Conservation (phyloP, 192 early-diverging fungal species). For the Podochytrium sp. region DNA sequence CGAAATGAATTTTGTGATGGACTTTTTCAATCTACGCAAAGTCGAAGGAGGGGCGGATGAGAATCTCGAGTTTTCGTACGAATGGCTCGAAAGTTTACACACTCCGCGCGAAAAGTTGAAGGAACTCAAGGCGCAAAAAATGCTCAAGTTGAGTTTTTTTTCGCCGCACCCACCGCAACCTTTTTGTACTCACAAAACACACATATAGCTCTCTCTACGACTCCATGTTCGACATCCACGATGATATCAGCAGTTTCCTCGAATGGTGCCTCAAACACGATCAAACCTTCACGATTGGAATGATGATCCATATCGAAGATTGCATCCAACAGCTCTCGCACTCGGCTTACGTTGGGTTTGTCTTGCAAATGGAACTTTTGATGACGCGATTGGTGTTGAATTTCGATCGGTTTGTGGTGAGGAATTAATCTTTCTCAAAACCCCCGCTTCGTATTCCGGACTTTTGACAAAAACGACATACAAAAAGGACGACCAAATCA, state of each 20-base stretch:
- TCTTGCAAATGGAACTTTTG: slow-evolving; percentile 69
- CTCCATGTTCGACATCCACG: slow-evolving; percentile 74
- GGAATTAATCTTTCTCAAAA: slow-evolving; percentile 22
- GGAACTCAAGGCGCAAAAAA: slow-evolving; percentile 72
- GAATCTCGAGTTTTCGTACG: slow-evolving; percentile 12
- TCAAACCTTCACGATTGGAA: slow-evolving; percentile 67
- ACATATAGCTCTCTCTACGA: slow-evolving; percentile 76
- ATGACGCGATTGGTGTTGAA: slow-evolving; percentile 64
- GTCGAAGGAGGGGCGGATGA: background rate
- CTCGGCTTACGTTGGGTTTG: slow-evolving; percentile 73
- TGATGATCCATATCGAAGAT: slow-evolving; percentile 81
- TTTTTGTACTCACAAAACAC: background rate
- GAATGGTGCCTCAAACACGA: slow-evolving; percentile 71
- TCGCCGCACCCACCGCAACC: background rate
- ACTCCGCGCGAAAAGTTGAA: slow-evolving; percentile 58
- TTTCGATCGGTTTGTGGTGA: slow-evolving; percentile 77
- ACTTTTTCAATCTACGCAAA: slow-evolving; percentile 75
- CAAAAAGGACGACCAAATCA: slow-evolving; percentile 80
- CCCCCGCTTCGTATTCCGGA: slow-evolving; percentile 1
- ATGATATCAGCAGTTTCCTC: slow-evolving; percentile 72
- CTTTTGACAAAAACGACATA: background rate
- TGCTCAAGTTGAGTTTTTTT: slow-evolving; percentile 49
- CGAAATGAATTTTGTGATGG: slow-evolving; percentile 91
- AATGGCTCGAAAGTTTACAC: slow-evolving; percentile 56
- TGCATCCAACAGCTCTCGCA: slow-evolving; percentile 68